phyloP scores from a whole-genome alignment of 306 rosid genomes.

The Medicago ruthenica region DNA sequence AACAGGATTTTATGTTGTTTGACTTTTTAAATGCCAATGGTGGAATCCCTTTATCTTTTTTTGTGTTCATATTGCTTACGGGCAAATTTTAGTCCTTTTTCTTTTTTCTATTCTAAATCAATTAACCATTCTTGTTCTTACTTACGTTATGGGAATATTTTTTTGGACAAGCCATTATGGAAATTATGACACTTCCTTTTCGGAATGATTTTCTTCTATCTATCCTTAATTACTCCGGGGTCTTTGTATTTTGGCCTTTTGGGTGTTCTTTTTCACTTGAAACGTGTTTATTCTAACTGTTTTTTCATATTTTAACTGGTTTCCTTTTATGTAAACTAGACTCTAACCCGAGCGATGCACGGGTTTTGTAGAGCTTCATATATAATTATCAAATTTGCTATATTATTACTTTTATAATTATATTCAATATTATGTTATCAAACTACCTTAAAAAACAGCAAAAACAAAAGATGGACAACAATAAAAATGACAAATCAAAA shows the following conservation, averaged over 20 bases:
- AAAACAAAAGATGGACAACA: too few relatives aligned
- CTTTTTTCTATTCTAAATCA: neutral
- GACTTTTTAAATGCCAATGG: constrained; percentile 23
- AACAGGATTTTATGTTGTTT: neutral
- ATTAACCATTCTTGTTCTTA: neutral
- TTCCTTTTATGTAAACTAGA: neutral
- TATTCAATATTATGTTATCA: too few relatives aligned
- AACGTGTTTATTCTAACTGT: neutral
- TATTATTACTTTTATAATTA: too few relatives aligned
- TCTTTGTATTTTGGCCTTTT: too few relatives aligned
- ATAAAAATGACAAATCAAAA: too few relatives aligned
- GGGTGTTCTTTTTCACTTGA: too few relatives aligned
- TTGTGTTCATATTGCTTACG: neutral
- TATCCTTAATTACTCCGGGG: too few relatives aligned
- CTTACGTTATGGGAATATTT: too few relatives aligned
- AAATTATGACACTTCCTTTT: neutral
- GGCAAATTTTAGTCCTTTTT: neutral
- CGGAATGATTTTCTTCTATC: neutral
- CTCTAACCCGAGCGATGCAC: too few relatives aligned
- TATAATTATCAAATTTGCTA: too few relatives aligned
- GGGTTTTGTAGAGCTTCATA: too few relatives aligned
- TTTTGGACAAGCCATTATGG: neutral
- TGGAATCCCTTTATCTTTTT: constrained; percentile 13
- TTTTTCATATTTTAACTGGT: neutral
- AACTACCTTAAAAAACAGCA: too few relatives aligned